phyloP scores from a whole-genome alignment of 2,329 filamentous ascomycete species.

The Diaporthe helianthi region DNA sequence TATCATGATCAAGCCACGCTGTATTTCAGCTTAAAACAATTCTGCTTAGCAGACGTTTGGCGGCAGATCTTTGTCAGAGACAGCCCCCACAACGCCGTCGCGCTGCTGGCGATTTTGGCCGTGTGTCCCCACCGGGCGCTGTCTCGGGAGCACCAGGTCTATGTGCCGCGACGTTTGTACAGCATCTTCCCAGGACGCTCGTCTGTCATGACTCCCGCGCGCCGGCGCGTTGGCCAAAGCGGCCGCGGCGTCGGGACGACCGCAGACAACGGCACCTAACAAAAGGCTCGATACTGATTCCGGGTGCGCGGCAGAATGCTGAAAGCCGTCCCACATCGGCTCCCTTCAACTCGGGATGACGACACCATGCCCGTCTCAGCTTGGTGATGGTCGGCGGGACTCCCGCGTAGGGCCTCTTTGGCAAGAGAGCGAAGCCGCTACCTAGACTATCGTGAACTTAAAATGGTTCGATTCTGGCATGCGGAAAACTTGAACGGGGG shows the following conservation, averaged over 20 bases:
- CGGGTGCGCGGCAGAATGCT: neutral
- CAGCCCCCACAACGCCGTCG: neutral
- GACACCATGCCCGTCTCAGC: constrained; percentile 5
- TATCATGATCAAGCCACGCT: neutral
- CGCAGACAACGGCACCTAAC: neutral
- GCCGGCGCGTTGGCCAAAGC: neutral
- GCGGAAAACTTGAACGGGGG: neutral
- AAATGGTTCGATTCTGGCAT: constrained; percentile 16
- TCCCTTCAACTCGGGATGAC: neutral
- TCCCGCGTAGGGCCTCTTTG: neutral
- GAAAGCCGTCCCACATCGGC: neutral
- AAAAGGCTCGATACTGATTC: neutral
- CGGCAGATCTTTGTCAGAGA: constrained; percentile 7
- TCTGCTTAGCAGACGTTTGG: neutral
- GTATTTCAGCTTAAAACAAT: constrained; percentile 17
- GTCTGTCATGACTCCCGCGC: neutral
- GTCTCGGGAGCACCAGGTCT: constrained; percentile 11
- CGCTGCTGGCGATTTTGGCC: neutral
- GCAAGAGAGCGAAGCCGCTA: constrained; percentile 18
- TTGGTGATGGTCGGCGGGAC: constrained; percentile 9
- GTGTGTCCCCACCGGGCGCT: neutral
- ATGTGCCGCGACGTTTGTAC: neutral
- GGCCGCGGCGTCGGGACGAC: neutral
- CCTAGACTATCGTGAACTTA: constrained; percentile 21
- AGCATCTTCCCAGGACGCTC: neutral